These are phyloP conservation scores for Venturia effusa DNA, from an alignment of 2,329 filamentous ascomycete species.

Conservation along the genomic window DNA sequence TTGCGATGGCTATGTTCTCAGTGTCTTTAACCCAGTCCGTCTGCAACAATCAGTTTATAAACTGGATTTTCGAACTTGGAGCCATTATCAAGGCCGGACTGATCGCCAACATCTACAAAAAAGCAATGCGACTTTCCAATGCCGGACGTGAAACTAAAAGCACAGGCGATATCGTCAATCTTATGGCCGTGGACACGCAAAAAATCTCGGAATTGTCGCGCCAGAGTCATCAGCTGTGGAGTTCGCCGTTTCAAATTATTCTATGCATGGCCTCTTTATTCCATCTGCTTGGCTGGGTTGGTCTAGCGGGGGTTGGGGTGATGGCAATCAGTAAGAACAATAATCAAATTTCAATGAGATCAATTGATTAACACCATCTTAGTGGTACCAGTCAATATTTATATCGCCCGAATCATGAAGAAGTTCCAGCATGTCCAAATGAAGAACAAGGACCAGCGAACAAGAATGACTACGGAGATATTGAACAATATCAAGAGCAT, in stretches of 20 bases:
- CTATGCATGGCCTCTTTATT: constrained; percentile 7
- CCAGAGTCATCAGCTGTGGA: constrained; percentile 8
- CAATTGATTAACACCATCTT: background rate
- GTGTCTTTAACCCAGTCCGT: constrained; percentile 6
- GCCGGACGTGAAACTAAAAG: constrained; percentile 6
- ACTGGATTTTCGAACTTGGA: constrained; percentile 7
- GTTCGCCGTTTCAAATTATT: constrained; percentile 9
- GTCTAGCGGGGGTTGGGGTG: constrained; percentile 2
- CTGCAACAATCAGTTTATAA: constrained; percentile 11
- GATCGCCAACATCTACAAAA: constrained; percentile 10
- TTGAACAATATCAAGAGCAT: constrained; percentile 11
- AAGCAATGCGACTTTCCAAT: constrained; percentile 7
- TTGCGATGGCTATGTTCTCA: constrained; percentile 5
- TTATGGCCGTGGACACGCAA: constrained; percentile 9
- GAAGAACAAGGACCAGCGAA: constrained; percentile 11
- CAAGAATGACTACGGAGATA: constrained; percentile 8
- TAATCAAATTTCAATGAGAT: background rate
- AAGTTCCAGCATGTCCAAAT: constrained; percentile 8
- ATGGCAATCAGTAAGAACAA: constrained; percentile 1
- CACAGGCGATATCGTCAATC: constrained; percentile 11
- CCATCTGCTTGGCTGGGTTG: constrained; percentile 9
- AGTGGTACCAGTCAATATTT: constrained; percentile 6
- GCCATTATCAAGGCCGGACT: constrained; percentile 6
- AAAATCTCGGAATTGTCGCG: constrained; percentile 6
- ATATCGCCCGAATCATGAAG: constrained; percentile 8